Evolutionary conservation across 441 rosid genomes (phyloP), one percentile per base, ranked within the genome.

Genomic region (Geranium incanum): DNA sequence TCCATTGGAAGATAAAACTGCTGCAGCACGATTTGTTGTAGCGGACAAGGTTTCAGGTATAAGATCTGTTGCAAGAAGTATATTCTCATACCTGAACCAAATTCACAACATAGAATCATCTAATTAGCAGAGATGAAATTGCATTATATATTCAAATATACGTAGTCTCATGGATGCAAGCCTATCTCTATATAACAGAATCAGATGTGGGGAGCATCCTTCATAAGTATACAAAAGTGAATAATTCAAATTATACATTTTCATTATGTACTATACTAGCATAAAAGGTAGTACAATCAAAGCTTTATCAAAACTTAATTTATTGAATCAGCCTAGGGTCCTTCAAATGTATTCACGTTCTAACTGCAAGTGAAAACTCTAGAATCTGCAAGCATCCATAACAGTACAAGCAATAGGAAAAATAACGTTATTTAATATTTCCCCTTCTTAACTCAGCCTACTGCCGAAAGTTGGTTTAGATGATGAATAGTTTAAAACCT

Each of bases 21-120:
- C 80, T 39, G 85, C 87, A 77, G 85, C 88, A 71, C 92, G 89
- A 64, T 84, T 79, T 86, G 86, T 80, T 76, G 81, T 78, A 76
- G 91, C 85, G 6, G 89, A 83, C 88, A 96, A 81, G 75, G 89
- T 86, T 80, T 90, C 96, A 66, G 97, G 97, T 72, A 96, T 81
- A 75, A 92, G 93, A 86, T 96, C 95, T 57, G 86, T 82, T 28
- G 98, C 91, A 81, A 89, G 77, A 77, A 96, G 78, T 75, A 86
- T 81, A 76, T 86, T 92, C 84, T 93, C 99, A 68, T 90, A 93
- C 98, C 99, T 93, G 89, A 75, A 73, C 75, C 66, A 78, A 74
- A 80, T 41, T 60, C 68, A 78, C 70, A 50, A 60, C 13, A 71
- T 79, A 77, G 57, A 65, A 28, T 57, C 33, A 48, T 23, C 39